Evolutionary conservation across 257 asterid species (phyloP).

Genomic region (Solanum chiquidenum): DNA sequence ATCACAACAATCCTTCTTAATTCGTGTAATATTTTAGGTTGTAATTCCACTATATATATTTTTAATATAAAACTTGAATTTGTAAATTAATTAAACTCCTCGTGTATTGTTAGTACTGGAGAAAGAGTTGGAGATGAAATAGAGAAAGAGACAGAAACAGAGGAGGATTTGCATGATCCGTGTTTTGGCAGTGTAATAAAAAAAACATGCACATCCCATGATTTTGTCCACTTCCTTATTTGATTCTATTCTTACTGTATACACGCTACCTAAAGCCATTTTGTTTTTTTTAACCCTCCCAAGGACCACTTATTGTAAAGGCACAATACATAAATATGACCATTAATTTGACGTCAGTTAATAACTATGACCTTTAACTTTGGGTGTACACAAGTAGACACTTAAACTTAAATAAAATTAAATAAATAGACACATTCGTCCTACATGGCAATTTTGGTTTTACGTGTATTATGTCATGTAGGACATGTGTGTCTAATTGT

Average conservation of each 20-base stretch:
- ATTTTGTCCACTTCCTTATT: slow-evolving; percentile 27
- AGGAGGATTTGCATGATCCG: slow-evolving; percentile 35
- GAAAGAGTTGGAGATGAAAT: neutral
- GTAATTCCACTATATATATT: neutral
- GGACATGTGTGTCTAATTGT: too few relatives aligned
- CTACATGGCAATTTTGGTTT: too few relatives aligned
- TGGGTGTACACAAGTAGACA: too few relatives aligned
- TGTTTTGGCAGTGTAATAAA: slow-evolving; percentile 24
- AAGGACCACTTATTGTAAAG: neutral
- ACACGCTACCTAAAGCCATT: neutral
- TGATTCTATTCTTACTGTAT: neutral
- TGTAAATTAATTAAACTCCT: neutral
- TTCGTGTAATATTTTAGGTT: neutral
- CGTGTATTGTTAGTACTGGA: neutral
- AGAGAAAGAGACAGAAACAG: neutral
- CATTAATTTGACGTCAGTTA: too few relatives aligned
- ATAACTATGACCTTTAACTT: too few relatives aligned
- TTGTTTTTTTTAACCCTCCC: slow-evolving; percentile 2
- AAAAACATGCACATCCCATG: slow-evolving; percentile 48
- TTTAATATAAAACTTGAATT: neutral
- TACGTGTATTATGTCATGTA: too few relatives aligned
- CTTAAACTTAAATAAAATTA: too few relatives aligned
- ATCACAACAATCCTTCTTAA: neutral
- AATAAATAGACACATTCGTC: too few relatives aligned
- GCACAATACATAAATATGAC: too few relatives aligned